phyloP scores from a whole-genome alignment of 768 basidiomycete genomes.

The Tulasnella sp. region DNA sequence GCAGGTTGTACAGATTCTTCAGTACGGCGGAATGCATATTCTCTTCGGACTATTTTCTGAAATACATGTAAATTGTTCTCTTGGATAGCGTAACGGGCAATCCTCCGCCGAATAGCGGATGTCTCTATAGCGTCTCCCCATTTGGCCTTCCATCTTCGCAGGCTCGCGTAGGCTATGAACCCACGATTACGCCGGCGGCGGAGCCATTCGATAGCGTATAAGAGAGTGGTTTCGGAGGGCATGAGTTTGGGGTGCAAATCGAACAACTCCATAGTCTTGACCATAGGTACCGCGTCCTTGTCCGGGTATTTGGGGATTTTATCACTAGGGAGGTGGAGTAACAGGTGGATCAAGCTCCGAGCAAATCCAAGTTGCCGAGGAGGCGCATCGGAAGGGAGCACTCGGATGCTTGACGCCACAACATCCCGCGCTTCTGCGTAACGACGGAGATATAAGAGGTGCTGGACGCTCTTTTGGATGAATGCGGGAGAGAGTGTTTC shows the following conservation, averaged over 20 bases:
- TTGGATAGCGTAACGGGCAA: slow-evolving; percentile 2
- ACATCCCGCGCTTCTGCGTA: neutral
- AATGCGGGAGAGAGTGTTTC: neutral
- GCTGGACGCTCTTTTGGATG: neutral
- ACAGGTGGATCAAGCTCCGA: neutral
- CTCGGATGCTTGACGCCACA: neutral
- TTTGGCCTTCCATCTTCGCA: slow-evolving; percentile 5
- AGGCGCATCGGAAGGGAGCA: neutral
- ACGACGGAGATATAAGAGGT: neutral
- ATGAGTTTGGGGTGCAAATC: neutral
- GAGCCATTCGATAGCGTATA: slow-evolving; percentile 4
- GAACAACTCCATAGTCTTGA: neutral
- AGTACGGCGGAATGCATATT: neutral
- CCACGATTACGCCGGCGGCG: slow-evolving; percentile 1
- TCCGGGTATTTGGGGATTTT: slow-evolving; percentile 3
- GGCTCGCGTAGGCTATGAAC: neutral
- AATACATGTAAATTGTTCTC: neutral
- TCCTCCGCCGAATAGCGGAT: neutral
- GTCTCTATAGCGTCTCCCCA: slow-evolving; percentile 10
- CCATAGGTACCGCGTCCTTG: neutral
- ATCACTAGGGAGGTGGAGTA: slow-evolving; percentile 5
- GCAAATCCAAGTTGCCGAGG: neutral
- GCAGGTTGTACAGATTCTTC: too few species aligned
- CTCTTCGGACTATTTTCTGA: slow-evolving; percentile 7
- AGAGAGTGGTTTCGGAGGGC: neutral